Conservation (phyloP, 2,329 filamentous ascomycete genomes). For the Penicillium aurantiogriseum region DNA sequence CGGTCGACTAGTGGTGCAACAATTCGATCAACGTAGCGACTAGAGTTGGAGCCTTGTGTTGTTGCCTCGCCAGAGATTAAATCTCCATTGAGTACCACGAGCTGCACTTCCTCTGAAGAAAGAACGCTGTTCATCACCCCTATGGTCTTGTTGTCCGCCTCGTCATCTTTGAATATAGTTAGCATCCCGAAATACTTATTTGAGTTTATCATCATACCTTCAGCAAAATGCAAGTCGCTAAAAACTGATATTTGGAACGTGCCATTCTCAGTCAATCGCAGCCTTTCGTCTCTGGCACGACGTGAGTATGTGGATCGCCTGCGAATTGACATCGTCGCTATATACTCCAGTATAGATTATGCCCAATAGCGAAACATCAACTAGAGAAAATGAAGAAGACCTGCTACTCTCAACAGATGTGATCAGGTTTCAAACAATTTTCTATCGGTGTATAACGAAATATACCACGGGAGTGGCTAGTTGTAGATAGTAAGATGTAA, state of each 20-base stretch:
- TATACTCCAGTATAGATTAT: background rate
- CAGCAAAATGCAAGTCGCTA: constrained; percentile 69
- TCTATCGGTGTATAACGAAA: background rate
- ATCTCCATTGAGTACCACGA: constrained; percentile 71
- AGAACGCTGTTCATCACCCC: constrained; percentile 60
- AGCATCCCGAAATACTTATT: constrained; percentile 43
- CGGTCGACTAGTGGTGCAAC: constrained; percentile 58
- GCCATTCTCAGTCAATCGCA: constrained; percentile 26
- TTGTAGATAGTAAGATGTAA: background rate
- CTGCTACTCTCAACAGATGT: background rate
- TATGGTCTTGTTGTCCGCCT: constrained; percentile 57
- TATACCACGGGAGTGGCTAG: background rate
- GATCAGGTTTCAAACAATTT: background rate
- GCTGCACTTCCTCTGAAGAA: constrained; percentile 54
- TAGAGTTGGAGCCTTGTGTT: constrained; percentile 53
- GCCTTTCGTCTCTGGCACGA: background rate
- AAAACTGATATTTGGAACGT: constrained; percentile 59
- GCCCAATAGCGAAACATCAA: background rate
- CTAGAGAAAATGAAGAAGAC: background rate
- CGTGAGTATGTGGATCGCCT: background rate
- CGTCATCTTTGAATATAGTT: constrained; percentile 8
- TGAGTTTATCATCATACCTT: constrained; percentile 53
- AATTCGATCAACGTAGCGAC: constrained; percentile 58
- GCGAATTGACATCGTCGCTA: background rate
- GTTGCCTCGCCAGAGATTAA: constrained; percentile 68